Evolutionary conservation across 2,329 filamentous ascomycete genomes (phyloP).

Genomic region (Botrytis fragariae): DNA sequence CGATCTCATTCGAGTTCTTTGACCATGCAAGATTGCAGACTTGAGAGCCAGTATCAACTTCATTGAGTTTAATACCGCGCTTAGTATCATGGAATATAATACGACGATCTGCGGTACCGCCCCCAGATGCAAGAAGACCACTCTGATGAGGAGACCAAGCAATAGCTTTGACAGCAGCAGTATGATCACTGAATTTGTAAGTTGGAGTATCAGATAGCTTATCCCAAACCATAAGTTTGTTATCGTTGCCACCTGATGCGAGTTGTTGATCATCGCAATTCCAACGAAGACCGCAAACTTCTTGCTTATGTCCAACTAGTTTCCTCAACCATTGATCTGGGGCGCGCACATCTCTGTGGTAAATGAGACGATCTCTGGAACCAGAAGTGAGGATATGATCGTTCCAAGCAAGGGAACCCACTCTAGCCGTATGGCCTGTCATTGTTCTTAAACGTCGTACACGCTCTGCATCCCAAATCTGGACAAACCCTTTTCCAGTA

Average conservation of each 20-base stretch:
- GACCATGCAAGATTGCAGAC: slow-evolving; percentile 99
- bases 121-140: slow-evolving; percentile 89
- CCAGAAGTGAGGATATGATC: slow-evolving; percentile 96
- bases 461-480: slow-evolving; percentile 95
- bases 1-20: slow-evolving; percentile 95
- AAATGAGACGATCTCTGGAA: slow-evolving; percentile 88
- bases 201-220: slow-evolving; percentile 88
- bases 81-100: slow-evolving; percentile 98
- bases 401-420: slow-evolving; percentile 95
- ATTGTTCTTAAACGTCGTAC: slow-evolving; percentile 85
- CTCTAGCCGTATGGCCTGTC: slow-evolving; percentile 91
- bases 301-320: slow-evolving; percentile 92
- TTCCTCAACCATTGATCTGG: slow-evolving; percentile 87
- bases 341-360: slow-evolving; percentile 90
- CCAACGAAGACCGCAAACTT: slow-evolving; percentile 96
- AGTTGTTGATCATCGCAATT: slow-evolving; percentile 94
- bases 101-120: slow-evolving; percentile 89
- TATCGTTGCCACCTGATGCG: slow-evolving; percentile 95
- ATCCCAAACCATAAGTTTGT: slow-evolving; percentile 98
- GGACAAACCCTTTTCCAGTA: slow-evolving; percentile 88
- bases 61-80: slow-evolving; percentile 75
- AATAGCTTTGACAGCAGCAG: slow-evolving; percentile 94
- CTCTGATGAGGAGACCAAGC: slow-evolving; percentile 97
- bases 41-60: slow-evolving; percentile 94
- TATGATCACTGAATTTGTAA: slow-evolving; percentile 93